Evolutionary conservation across 805 yeast species (phyloP), one percentile per base, ranked within the genome.

Genomic region (Cyberlindnera misumaiensis): DNA sequence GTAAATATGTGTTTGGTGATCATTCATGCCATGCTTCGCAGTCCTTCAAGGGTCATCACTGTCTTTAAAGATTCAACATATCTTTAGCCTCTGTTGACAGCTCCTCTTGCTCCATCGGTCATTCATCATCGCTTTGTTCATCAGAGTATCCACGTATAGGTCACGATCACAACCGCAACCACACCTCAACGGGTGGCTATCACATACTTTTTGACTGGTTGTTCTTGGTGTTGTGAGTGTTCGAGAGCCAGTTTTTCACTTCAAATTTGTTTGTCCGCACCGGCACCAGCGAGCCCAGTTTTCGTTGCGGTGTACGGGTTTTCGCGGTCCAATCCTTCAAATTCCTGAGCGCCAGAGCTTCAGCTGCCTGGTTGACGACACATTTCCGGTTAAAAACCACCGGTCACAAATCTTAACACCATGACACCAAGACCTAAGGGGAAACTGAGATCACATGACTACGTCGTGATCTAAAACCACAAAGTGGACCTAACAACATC

Each of bases 121-220:
- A 20, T 20, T 8, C 24, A 20, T 20, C 5, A 20, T 20, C 24
- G 8, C 24, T 20, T 20, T 5, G 24, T 20, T 20, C 24, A 20
- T 20, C 24, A 20, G 24, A 20, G 24, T 8, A 20, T 20, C 5
- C 24, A 20, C 24, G 8, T 20, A 20, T 20, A 8, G 8, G 28
- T 24, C 15, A 10, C 32, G 16, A 13, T 11, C 29, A 22, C 14
- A 15, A 11, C 17, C 15, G 17, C 31, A 13, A 15, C 31, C 31
- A 29, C 18, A 29, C 17, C 13, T 14, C 18, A 29, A 14, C 15
- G 15, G 35, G 28, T 34, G 28, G 28, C 14, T 13, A 7, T 13
- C 39, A 52, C 57, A 49, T 52, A 52, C 57, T 52, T 51, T 52
- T 52, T 41, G 41, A 41, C 44, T 45, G 43, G 43, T 48, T 52